phyloP scores from a whole-genome alignment of 1,139 yeast genomes.

The Suhomyces wounanorum region DNA sequence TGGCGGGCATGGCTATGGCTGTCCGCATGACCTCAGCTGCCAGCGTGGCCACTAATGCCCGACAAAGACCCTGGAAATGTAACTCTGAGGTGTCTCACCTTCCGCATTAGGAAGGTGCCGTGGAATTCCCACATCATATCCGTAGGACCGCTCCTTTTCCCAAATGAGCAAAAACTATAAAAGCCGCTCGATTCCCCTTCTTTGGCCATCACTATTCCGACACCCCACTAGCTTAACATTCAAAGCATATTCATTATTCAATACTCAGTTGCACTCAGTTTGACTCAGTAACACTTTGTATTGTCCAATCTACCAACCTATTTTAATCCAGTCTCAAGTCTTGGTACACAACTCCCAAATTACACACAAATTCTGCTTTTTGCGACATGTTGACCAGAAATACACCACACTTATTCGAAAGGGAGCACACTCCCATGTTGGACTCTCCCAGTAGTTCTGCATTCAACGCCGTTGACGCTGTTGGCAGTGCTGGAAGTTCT shows the following conservation, averaged over 20 bases:
- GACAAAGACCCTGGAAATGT: not conserved
- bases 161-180: conserved; percentile 7
- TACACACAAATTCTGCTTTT: not conserved
- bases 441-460: conserved; percentile 4
- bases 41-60: not conserved
- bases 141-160: conserved; percentile 2
- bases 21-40: conserved; percentile 2
- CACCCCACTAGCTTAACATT: not conserved
- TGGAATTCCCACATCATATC: not conserved
- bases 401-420: conserved; percentile 10
- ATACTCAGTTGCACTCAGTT: not conserved
- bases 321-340: not conserved
- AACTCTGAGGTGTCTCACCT: not conserved
- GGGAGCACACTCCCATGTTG: conserved; percentile 4
- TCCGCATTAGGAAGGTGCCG: conserved; percentile 6
- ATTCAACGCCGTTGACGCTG: conserved; percentile 1
- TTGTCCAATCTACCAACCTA: not conserved
- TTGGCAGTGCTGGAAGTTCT: not conserved
- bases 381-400: conserved; percentile 11
- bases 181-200: conserved; percentile 4
- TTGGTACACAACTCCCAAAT: not conserved
- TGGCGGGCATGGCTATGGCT: not conserved
- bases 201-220: not conserved
- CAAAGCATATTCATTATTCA: not conserved
- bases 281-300: not conserved